Evolutionary conservation across 805 yeast species (phyloP), one percentile per base, ranked within the genome.

Genomic region (Pichia occidentalis): DNA sequence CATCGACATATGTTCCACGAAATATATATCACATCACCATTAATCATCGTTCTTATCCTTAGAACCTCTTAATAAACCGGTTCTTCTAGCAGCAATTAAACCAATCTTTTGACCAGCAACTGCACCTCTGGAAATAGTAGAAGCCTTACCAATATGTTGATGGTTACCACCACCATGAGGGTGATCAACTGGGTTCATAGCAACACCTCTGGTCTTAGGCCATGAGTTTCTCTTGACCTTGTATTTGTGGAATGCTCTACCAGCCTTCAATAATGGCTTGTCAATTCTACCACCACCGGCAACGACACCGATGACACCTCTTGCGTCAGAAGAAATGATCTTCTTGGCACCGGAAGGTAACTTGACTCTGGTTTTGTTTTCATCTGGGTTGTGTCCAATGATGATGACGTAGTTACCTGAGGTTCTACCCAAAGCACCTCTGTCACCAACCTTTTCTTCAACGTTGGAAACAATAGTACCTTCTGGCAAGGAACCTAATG

Each of bases 81-180:
- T 90, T 83, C 98, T 87, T 86, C 98, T 87, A 71, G 98, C 98
- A 64, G 98, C 98, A 71, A 90, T 92, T 70, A 90, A 86, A 90
- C 98, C 98, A 69, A 94, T 95, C 94, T 90, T 90, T 80, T 90
- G 98, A 85, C 98, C 98, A 64, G 98, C 77, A 69, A 23, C 39
- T 24, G 29, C 30, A 36, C 39, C 34, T 16, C 20, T 1, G 24
- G 24, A 23, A 21, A 23, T 90, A 65, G 97, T 90, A 62, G 97
- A 90, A 65, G 97, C 97, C 81, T 90, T 90, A 87, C 97, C 97
- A 77, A 88, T 90, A 73, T 90, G 97, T 80, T 90, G 97, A 75
- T 90, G 97, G 95, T 88, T 88, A 90, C 98, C 98, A 90, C 98
- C 97, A 85, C 98, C 98, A 73, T 90, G 98, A 71, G 98, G 98